Evolutionary conservation across 2,329 filamentous ascomycete genomes (phyloP).

Genomic region (Pezicula neosporulosa): DNA sequence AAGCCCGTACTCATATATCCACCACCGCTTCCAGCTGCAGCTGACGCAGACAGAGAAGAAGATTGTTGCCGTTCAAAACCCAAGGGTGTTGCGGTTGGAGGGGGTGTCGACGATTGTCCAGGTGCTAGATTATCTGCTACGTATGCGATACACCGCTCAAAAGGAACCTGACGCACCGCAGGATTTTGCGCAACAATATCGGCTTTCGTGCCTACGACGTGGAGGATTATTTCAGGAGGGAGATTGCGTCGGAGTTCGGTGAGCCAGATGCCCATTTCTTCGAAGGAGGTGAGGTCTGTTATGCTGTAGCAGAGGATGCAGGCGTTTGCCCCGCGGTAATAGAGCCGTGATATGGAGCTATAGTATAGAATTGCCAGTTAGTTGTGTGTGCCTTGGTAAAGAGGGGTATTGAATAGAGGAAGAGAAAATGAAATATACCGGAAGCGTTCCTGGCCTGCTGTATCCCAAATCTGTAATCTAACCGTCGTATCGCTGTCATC

Average conservation of each 20-base stretch:
- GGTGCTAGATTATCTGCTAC: constrained; percentile 88
- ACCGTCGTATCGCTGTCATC: constrained; percentile 82
- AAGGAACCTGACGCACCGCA: constrained; percentile 75
- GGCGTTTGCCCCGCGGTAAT: constrained; percentile 93
- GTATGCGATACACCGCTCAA: constrained; percentile 93
- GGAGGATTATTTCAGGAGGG: constrained; percentile 69
- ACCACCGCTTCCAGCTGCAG: constrained; percentile 1
- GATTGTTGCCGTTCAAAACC: constrained; percentile 10
- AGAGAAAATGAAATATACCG: constrained; percentile 38
- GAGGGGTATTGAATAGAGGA: not conserved
- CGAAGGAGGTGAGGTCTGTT: constrained; percentile 79
- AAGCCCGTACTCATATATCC: constrained; percentile 17
- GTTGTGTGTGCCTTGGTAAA: not conserved
- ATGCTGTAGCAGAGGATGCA: constrained; percentile 95
- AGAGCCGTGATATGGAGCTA: constrained; percentile 81
- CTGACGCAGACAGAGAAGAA: constrained; percentile 3
- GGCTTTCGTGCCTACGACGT: constrained; percentile 92
- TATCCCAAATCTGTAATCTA: constrained; percentile 95
- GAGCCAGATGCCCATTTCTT: constrained; percentile 91
- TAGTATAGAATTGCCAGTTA: not conserved
- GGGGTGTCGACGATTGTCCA: constrained; percentile 62
- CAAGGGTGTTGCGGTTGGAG: constrained; percentile 52
- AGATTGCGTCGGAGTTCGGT: constrained; percentile 79
- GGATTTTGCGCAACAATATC: constrained; percentile 89
- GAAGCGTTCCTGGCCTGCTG: constrained; percentile 92